These are phyloP conservation scores for Wickerhamomyces queroliae DNA, from an alignment of 805 yeast species.

Conservation along the genomic window DNA sequence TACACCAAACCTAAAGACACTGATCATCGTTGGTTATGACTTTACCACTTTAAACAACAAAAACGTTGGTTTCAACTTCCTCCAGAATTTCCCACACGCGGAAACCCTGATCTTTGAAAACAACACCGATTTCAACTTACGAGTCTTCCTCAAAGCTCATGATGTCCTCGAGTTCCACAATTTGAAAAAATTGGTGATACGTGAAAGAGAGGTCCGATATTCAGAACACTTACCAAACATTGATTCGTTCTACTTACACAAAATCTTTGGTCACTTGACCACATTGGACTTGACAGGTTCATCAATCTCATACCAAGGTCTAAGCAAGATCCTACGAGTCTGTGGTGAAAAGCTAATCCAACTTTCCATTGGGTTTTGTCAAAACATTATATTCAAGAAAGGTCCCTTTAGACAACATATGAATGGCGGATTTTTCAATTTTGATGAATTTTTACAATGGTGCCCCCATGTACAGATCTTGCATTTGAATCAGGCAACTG, in stretches of 20 bases:
- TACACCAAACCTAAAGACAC: conserved; percentile 11
- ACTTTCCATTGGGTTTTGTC: conserved; percentile 17
- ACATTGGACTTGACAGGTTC: conserved; percentile 19
- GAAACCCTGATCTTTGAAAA: conserved; percentile 17
- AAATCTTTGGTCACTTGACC: conserved; percentile 10
- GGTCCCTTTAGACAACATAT: conserved; percentile 7
- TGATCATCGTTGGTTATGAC: conserved; percentile 19
- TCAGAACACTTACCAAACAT: conserved; percentile 11
- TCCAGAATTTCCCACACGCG: conserved; percentile 13
- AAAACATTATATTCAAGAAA: conserved; percentile 15
- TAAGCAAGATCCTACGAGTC: conserved; percentile 9
- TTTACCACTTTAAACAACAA: conserved; percentile 8
- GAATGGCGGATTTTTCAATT: conserved; percentile 13
- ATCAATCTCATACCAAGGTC: conserved; percentile 17
- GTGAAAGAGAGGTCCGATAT: conserved; percentile 14
- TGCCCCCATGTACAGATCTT: conserved; percentile 14
- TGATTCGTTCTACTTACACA: conserved; percentile 8
- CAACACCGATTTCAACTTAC: conserved; percentile 13
- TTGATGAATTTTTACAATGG: conserved; percentile 12
- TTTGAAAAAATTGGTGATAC: conserved; percentile 10
- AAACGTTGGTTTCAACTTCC: conserved; percentile 18
- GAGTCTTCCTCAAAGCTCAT: conserved; percentile 11
- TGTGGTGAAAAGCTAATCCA: conserved; percentile 10
- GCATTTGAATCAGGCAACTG: conserved; percentile 18
- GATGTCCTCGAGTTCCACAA: conserved; percentile 11